phyloP scores from a whole-genome alignment of 2,329 filamentous ascomycete species.

The Microdochium paspali region DNA sequence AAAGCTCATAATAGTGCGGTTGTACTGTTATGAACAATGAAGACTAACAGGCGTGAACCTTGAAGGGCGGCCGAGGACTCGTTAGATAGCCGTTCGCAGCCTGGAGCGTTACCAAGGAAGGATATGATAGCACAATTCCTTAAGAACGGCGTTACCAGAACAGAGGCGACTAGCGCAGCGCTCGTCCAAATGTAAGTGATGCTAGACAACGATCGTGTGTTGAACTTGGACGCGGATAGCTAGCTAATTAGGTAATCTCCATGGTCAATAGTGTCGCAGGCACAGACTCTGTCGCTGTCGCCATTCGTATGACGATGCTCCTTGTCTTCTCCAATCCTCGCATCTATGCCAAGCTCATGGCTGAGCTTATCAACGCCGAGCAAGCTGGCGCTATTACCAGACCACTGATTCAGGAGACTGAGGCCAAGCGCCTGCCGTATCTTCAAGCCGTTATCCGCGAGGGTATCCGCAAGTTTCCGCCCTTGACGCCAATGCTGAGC shows the following conservation, averaged over 20 bases:
- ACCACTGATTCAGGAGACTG: conserved; percentile 12
- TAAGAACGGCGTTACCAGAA: conserved; percentile 21
- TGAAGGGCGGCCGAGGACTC: conserved; percentile 15
- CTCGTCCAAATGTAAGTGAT: conserved; percentile 29
- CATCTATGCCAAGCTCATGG: conserved; percentile 8
- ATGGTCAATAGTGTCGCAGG: conserved; percentile 11
- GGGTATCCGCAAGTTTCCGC: conserved; percentile 9
- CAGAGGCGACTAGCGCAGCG: conserved; percentile 27
- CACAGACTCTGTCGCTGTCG: conserved; percentile 13
- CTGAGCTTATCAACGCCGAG: conserved; percentile 9
- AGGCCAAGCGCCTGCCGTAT: conserved; percentile 11
- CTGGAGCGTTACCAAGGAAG: conserved; percentile 14
- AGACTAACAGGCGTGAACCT: no score
- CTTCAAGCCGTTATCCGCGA: conserved; percentile 9
- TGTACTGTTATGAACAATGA: no score
- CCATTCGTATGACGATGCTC: conserved; percentile 15
- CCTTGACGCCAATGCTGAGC: conserved; percentile 9
- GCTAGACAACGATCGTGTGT: no score
- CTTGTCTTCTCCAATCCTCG: conserved; percentile 12
- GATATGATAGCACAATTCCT: conserved; percentile 31
- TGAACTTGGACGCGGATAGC: no score
- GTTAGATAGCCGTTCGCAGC: conserved; percentile 15
- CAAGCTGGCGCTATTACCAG: conserved; percentile 12
- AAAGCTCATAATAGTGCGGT: no score
- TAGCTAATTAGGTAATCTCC: no score